These are phyloP conservation scores for Prunus armeniaca DNA, from an alignment of 306 rosid species.

Conservation along the genomic window DNA sequence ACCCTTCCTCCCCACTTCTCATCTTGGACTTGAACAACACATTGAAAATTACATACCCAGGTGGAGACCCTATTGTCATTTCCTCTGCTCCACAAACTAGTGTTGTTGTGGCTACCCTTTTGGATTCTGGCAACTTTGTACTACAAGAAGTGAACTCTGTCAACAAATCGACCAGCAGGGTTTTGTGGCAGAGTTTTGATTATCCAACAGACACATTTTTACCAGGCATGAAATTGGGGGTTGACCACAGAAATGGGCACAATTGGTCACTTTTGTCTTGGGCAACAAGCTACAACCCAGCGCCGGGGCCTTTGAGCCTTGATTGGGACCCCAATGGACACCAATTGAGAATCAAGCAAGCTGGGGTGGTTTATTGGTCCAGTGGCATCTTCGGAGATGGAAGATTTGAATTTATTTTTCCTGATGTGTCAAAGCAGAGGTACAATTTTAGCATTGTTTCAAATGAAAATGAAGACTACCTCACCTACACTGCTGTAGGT, in stretches of 20 bases:
- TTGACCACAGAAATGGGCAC: neutral
- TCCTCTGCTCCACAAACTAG: neutral
- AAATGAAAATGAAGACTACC: constrained; percentile 9
- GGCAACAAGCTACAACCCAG: neutral
- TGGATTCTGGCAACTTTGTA: constrained; percentile 9
- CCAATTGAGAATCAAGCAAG: neutral
- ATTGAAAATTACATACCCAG: neutral
- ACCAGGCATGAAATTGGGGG: constrained; percentile 12
- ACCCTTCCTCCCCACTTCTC: neutral
- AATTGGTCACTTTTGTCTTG: constrained; percentile 1
- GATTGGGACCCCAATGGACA: neutral
- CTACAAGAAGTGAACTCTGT: neutral
- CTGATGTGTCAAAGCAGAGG: neutral
- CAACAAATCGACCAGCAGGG: neutral
- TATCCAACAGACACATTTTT: constrained; percentile 6
- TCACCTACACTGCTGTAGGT: neutral
- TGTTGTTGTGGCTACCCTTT: neutral
- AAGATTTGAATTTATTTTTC: neutral
- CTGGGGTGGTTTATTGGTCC: neutral
- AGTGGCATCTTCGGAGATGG: neutral
- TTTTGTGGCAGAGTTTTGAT: constrained; percentile 21
- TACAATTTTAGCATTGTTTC: neutral
- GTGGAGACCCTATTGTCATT: neutral
- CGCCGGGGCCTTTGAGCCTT: neutral
- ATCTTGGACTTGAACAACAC: neutral